Evolutionary conservation across 768 basidiomycete species (phyloP), one percentile per base, ranked within the genome.

Genomic region (Rubroboletus satanas): DNA sequence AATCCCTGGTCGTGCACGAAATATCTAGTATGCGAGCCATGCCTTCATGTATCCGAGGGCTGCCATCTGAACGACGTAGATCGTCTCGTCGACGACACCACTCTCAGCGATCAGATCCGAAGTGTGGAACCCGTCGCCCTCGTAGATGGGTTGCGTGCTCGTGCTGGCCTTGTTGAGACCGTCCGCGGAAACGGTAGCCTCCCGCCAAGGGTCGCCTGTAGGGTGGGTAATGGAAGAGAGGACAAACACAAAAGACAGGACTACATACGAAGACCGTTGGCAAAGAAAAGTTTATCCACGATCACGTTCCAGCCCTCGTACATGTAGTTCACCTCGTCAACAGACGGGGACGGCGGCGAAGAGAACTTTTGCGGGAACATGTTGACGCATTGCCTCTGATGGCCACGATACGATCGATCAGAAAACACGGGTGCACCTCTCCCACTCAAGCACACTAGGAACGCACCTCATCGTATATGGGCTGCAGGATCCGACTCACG

Each of bases 171-270:
- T 72, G 53, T 68, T 56, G 18, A 77, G 72, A 12, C 74, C 74
- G 23, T 79, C 76, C 0, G 86, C 80, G 4, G 87, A 88, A 6
- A 88, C 74, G 0, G 87, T 88, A 7, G 82, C 79, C 51, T 84
- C 83, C 47, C 80, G 77, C 87, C 87, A 89, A 17, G 88, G 87
- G 61, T 89, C 87, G 42, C 84, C 86, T 88, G 36, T 42, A 12
- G 6, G 10, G 26, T 7, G 26, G n/a, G 15, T 5, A 12, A 23
- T 11, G 9, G 7, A 32, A 26, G 5, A 32, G 12, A 26, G 12
- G 3, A 32, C 7, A 21, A 7, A 28, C 5, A 29, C 31, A 7
- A 17, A 44, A 18, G 18, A 18, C 17, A n/a, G 28, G 11, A 35
- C 36, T 4, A 51, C 84, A 60, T 60, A 87, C 86, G 83, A 47